Evolutionary conservation across 2,329 filamentous ascomycete species (phyloP).

Genomic region (Talaromyces islandicus): DNA sequence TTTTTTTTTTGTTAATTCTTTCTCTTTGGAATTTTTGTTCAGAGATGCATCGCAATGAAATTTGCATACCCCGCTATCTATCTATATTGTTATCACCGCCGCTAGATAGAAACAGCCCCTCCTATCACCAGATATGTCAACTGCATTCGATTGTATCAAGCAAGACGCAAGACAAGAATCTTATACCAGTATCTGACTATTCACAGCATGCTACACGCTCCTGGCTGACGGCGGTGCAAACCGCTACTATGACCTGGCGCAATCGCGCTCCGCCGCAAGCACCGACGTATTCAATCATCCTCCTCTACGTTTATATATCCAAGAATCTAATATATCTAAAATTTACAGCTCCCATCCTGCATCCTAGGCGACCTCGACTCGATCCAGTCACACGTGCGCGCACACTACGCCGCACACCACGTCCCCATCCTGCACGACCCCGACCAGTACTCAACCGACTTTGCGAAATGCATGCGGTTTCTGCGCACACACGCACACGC

Average conservation of each 20-base stretch:
- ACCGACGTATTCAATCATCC: constrained; percentile 25
- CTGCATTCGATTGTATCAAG: background rate
- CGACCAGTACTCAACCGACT: constrained; percentile 89
- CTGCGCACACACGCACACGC: constrained; percentile 38
- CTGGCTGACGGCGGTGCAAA: constrained; percentile 94
- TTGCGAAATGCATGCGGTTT: constrained; percentile 70
- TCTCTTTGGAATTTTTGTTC: background rate
- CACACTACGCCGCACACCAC: constrained; percentile 59
- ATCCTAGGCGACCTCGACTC: constrained; percentile 94
- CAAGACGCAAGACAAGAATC: too few relatives aligned
- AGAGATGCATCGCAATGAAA: background rate
- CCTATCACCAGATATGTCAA: background rate
- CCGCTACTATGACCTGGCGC: constrained; percentile 54
- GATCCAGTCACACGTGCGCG: constrained; percentile 54
- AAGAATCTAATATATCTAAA: background rate
- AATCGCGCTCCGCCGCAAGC: constrained; percentile 21
- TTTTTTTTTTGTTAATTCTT: background rate
- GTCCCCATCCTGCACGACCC: constrained; percentile 62
- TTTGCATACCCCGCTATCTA: background rate
- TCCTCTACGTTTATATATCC: constrained; percentile 5
- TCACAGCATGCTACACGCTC: constrained; percentile 59
- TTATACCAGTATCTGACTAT: background rate
- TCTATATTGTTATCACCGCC: background rate
- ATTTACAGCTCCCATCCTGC: constrained; percentile 51
- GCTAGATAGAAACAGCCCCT: background rate